A percentile compares a stretch with the other conserved stretches of the same genome.
Evolutionary conservation across 2,329 filamentous ascomycete genomes (phyloP).

Genomic region (Xylariaceae sp.): DNA sequence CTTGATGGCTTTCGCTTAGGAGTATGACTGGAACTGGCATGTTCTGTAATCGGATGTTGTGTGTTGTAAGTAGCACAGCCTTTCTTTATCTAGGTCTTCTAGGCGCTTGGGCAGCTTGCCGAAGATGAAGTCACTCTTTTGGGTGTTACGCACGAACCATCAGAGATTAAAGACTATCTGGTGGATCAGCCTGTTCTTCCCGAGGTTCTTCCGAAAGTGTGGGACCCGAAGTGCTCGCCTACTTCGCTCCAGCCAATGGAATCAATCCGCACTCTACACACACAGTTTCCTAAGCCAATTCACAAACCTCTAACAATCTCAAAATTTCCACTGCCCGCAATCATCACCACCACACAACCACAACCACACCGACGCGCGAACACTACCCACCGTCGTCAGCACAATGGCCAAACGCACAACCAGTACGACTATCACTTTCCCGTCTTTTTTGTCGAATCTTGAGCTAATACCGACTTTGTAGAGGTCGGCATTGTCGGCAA

Average conservation of each 20-base stretch:
- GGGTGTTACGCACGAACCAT: too few species aligned
- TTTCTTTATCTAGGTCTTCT: too few species aligned
- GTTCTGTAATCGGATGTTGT: too few species aligned
- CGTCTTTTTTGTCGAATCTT: not conserved
- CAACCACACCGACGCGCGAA: constrained; percentile 19
- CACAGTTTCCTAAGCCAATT: constrained; percentile 22
- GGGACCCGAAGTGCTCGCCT: constrained; percentile 10
- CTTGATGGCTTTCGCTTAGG: too few species aligned
- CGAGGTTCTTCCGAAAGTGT: constrained; percentile 17
- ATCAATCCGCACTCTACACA: constrained; percentile 12
- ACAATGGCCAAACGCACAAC: constrained; percentile 29
- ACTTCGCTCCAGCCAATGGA: constrained; percentile 23
- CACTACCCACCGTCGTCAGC: constrained; percentile 19
- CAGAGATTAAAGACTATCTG: too few species aligned
- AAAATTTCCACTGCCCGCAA: constrained; percentile 27
- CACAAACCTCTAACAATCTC: constrained; percentile 22
- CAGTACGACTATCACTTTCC: constrained; percentile 9
- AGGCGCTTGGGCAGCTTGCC: too few species aligned
- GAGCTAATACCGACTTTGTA: constrained; percentile 43
- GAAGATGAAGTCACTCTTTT: too few species aligned
- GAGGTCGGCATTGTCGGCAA: constrained; percentile 48
- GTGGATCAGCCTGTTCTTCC: constrained; percentile 4
- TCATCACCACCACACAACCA: constrained; percentile 22
- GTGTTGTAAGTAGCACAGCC: too few species aligned
- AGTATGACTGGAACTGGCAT: too few species aligned